These are phyloP conservation scores for Ambrosia artemisiifolia DNA, from an alignment of 129 eudicot genomes.

Conservation along the genomic window DNA sequence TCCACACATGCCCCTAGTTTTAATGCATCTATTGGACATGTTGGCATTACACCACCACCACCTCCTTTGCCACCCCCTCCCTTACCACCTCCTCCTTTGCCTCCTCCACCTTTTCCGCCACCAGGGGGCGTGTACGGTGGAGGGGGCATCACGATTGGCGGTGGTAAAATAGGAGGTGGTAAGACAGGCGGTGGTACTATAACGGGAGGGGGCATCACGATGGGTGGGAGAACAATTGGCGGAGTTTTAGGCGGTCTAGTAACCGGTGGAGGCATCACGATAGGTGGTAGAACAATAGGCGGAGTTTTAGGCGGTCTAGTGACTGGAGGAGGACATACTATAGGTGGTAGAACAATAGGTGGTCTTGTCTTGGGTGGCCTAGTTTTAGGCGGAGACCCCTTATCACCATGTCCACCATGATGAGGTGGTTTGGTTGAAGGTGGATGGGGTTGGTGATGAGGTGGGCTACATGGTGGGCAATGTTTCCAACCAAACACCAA, in stretches of 20 bases:
- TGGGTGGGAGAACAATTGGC: slow-evolving; percentile 23
- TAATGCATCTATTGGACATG: slow-evolving; percentile 78
- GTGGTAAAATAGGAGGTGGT: slow-evolving; percentile 35
- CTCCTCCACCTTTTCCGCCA: slow-evolving; percentile 26
- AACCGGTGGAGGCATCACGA: slow-evolving; percentile 35
- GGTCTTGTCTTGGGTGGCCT: slow-evolving; percentile 35
- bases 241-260: slow-evolving; percentile 9
- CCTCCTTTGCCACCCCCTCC: slow-evolving; percentile 31
- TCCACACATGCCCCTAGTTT: slow-evolving; percentile 89
- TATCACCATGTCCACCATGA: slow-evolving; percentile 43
- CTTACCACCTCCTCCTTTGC: slow-evolving; percentile 18
- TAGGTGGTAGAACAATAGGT: slow-evolving; percentile 43
- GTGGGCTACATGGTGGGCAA: slow-evolving; percentile 61
- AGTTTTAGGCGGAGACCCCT: slow-evolving; percentile 38
- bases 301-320: slow-evolving; percentile 32
- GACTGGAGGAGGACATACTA: slow-evolving; percentile 34
- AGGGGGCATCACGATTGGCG: slow-evolving; percentile 40
- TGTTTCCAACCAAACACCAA: slow-evolving; percentile 54
- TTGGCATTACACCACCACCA: slow-evolving; percentile 45
- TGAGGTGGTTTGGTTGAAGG: slow-evolving; percentile 48
- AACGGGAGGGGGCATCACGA: slow-evolving; percentile 36
- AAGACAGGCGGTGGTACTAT: slow-evolving; percentile 31
- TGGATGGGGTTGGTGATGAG: slow-evolving; percentile 42
- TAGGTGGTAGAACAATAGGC: slow-evolving; percentile 24
- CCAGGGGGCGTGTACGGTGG: slow-evolving; percentile 60